Evolutionary conservation across 805 yeast genomes (phyloP).

Genomic region (Metschnikowia anglica): DNA sequence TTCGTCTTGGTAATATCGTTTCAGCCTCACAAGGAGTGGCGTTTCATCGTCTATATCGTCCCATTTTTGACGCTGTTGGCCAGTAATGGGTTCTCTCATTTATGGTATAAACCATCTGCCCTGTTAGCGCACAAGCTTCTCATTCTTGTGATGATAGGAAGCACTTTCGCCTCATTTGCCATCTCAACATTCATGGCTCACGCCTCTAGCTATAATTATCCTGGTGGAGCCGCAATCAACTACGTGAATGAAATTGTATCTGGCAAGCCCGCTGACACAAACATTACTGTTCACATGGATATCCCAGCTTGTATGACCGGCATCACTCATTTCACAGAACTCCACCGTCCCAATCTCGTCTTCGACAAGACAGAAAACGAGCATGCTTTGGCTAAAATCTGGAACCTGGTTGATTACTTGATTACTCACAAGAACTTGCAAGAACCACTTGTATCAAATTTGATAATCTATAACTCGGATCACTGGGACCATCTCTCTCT

Average conservation of each 20-base stretch:
- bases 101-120: slow-evolving; percentile 21
- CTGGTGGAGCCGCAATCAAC: slow-evolving; percentile 78
- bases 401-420: slow-evolving; percentile 33
- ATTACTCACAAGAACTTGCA: slow-evolving; percentile 28
- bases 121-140: slow-evolving; percentile 30
- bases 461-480: slow-evolving; percentile 12
- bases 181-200: slow-evolving; percentile 54
- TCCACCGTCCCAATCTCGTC: slow-evolving; percentile 35
- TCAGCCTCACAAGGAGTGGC: slow-evolving; percentile 93
- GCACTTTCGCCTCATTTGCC: slow-evolving; percentile 29
- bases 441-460: slow-evolving; percentile 7
- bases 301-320: slow-evolving; percentile 88
- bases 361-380: slow-evolving; percentile 78
- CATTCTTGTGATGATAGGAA: slow-evolving; percentile 20
- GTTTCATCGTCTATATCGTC: slow-evolving; percentile 74
- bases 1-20: slow-evolving; percentile 67
- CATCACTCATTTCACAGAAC: slow-evolving; percentile 68
- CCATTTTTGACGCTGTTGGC: slow-evolving; percentile 69
- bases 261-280: slow-evolving; percentile 18
- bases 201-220: slow-evolving; percentile 75
- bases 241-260: slow-evolving; percentile 48
- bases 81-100: slow-evolving; percentile 54
- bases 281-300: slow-evolving; percentile 64
- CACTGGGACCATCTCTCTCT: slow-evolving; percentile 25
- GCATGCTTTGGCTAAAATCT: slow-evolving; percentile 29